Conservation (phyloP, 176 grass and related monocot species). For the Poa annua region DNA sequence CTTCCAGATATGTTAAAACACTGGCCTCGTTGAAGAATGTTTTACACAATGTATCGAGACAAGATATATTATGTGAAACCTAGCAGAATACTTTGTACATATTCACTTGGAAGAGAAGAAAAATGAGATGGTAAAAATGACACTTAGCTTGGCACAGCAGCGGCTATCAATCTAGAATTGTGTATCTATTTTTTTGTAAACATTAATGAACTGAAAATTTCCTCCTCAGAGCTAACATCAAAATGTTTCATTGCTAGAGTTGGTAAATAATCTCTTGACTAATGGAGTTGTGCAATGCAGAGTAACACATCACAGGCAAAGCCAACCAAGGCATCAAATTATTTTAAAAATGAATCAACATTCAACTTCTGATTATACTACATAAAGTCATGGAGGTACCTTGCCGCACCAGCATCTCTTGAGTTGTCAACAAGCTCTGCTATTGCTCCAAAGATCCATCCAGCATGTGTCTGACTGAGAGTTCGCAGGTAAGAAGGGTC, state of each 20-base stretch:
- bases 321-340: neutral
- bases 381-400: constrained; percentile 51
- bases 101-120: constrained; percentile 25
- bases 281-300: constrained; percentile 18
- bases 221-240: constrained; percentile 3
- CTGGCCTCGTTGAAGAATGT: neutral
- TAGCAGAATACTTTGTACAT: neutral
- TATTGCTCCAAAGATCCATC: constrained; percentile 92
- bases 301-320: neutral
- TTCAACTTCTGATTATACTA: constrained; percentile 3
- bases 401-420: constrained; percentile 74
- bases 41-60: neutral
- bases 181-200: neutral
- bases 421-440: constrained; percentile 95
- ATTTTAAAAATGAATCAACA: constrained; percentile 15
- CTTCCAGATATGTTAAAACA: constrained; percentile 30
- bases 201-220: constrained; percentile 19
- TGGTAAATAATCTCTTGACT: constrained; percentile 28
- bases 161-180: neutral
- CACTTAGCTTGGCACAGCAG: neutral
- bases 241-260: constrained; percentile 21
- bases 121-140: constrained; percentile 4
- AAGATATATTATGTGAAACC: constrained; percentile 21
- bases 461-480: constrained; percentile 84
- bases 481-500: constrained; percentile 81